A percentile compares a stretch with the other conserved stretches of the same genome.
Evolutionary conservation across 1,139 yeast species (phyloP).

Genomic region (Taphrina communis): DNA sequence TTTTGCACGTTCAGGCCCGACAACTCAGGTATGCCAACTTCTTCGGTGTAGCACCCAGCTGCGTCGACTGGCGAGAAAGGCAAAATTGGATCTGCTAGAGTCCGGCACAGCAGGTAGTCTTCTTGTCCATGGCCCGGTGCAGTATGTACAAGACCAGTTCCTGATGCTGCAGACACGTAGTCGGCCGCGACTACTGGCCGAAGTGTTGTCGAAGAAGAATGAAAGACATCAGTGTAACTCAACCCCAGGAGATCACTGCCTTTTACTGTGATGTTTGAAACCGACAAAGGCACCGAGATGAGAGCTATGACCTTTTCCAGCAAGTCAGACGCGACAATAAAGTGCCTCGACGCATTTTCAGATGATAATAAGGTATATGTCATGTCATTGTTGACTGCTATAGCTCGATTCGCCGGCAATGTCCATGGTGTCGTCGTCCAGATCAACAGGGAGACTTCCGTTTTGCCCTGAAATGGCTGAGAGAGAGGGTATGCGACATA

Average conservation of each 20-base stretch:
- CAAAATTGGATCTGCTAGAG: slow-evolving; percentile 55
- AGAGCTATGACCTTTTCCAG: slow-evolving; percentile 49
- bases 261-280: not conserved
- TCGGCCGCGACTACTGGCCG: slow-evolving; percentile 75
- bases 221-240: slow-evolving; percentile 15
- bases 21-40: slow-evolving; percentile 58
- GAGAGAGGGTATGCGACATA: slow-evolving; percentile 71
- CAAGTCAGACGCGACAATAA: slow-evolving; percentile 58
- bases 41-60: slow-evolving; percentile 66
- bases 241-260: slow-evolving; percentile 6
- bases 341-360: slow-evolving; percentile 38
- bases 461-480: not conserved
- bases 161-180: slow-evolving; percentile 80
- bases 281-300: slow-evolving; percentile 2
- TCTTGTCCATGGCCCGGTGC: slow-evolving; percentile 99
- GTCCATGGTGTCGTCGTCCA: slow-evolving; percentile 99
- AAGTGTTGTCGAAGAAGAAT: not conserved
- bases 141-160: slow-evolving; percentile 94
- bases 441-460: slow-evolving; percentile 53
- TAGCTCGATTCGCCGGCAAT: slow-evolving; percentile 81
- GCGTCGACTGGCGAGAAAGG: slow-evolving; percentile 81
- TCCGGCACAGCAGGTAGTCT: slow-evolving; percentile 73
- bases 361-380: slow-evolving; percentile 55
- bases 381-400: slow-evolving; percentile 68
- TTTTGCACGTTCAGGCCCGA: slow-evolving; percentile 67